A percentile compares a stretch with the other conserved stretches of the same genome.
Evolutionary conservation across 2,329 filamentous ascomycete genomes (phyloP).

Genomic region (Penicillium sp.): DNA sequence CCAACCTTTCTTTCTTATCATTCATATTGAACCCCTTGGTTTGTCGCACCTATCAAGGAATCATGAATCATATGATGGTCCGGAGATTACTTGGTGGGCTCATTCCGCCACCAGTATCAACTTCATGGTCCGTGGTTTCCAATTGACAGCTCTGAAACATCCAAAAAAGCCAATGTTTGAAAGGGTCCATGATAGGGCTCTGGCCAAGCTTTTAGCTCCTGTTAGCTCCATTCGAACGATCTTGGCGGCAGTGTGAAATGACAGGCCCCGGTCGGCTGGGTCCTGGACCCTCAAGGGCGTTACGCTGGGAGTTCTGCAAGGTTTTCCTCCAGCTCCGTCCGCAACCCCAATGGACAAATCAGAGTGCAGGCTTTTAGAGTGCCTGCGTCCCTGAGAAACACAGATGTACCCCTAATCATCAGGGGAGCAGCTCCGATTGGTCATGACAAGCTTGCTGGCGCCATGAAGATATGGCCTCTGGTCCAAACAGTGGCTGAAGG

Average conservation of each 20-base stretch:
- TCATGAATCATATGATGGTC: background rate
- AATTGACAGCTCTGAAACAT: conserved; percentile 15
- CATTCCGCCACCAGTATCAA: background rate
- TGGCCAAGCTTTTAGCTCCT: background rate
- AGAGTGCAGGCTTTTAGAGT: background rate
- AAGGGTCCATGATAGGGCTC: background rate
- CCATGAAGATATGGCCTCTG: background rate
- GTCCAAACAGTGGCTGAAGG: conserved; percentile 3
- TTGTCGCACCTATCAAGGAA: background rate
- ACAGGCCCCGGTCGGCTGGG: conserved; percentile 6
- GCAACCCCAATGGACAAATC: conserved; percentile 11
- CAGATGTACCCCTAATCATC: conserved; percentile 8
- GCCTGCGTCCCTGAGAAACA: conserved; percentile 16
- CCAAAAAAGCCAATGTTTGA: conserved; percentile 5
- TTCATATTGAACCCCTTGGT: too few relatives aligned
- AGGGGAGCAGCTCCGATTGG: conserved; percentile 17
- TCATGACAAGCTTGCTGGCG: background rate
- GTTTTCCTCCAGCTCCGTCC: conserved; percentile 7
- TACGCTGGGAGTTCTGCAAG: conserved; percentile 15
- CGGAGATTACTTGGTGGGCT: conserved; percentile 5
- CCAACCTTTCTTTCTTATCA: background rate
- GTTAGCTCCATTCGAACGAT: background rate
- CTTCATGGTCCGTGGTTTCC: conserved; percentile 6
- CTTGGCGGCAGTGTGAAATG: background rate
- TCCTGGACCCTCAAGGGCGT: conserved; percentile 14